phyloP scores from a whole-genome alignment of 2,329 filamentous ascomycete species.

The Colletotrichum aenigma region DNA sequence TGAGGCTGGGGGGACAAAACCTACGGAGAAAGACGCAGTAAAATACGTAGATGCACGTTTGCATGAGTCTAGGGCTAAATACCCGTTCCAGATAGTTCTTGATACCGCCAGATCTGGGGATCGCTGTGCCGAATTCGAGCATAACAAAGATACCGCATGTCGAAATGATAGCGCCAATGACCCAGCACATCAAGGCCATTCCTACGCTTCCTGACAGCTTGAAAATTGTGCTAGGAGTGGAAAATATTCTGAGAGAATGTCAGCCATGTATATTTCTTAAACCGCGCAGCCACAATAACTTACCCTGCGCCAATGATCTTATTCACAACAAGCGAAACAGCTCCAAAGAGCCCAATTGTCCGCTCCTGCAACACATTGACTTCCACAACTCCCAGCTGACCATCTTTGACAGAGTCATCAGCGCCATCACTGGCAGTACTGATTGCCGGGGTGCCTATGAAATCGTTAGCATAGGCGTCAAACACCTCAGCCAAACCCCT shows the following conservation, averaged over 20 bases:
- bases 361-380: slow-evolving; percentile 18
- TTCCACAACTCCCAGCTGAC: slow-evolving; percentile 1
- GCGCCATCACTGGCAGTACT: neutral
- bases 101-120: slow-evolving; percentile 24
- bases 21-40: slow-evolving; percentile 24
- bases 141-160: slow-evolving; percentile 26
- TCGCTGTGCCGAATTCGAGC: slow-evolving; percentile 26
- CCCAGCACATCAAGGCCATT: slow-evolving; percentile 27
- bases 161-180: slow-evolving; percentile 24
- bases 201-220: slow-evolving; percentile 25
- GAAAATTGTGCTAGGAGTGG: slow-evolving; percentile 25
- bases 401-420: neutral
- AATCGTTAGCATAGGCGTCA: neutral
- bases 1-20: neutral
- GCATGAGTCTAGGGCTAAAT: slow-evolving; percentile 23
- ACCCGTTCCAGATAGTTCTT: slow-evolving; percentile 29
- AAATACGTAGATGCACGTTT: slow-evolving; percentile 26
- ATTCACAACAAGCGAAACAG: slow-evolving; percentile 25
- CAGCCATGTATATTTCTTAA: no score
- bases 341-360: slow-evolving; percentile 25
- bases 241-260: slow-evolving; percentile 24
- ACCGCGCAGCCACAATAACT: neutral
- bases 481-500: no score
- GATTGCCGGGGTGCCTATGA: neutral
- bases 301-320: slow-evolving; percentile 28